phyloP scores from a whole-genome alignment of 768 basidiomycete species.

The Cantharellus cinnabarinus region DNA sequence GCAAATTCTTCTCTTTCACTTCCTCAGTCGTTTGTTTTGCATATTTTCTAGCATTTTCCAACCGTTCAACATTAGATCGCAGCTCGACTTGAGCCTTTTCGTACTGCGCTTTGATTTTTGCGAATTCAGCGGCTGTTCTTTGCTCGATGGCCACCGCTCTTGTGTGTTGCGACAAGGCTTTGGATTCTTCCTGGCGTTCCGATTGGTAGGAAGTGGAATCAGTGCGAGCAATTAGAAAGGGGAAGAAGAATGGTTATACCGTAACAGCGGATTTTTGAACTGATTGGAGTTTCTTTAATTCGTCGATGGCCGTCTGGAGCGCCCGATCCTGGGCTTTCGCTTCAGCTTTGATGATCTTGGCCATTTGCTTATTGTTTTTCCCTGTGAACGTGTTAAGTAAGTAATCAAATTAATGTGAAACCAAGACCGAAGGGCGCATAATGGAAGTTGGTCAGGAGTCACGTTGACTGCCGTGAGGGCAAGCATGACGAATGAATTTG shows the following conservation, averaged over 20 bases:
- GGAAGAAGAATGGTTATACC: slow-evolving; percentile 3
- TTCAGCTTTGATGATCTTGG: slow-evolving; percentile 51
- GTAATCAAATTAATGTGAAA: not conserved
- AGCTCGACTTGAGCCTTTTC: slow-evolving; percentile 32
- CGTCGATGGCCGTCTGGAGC: slow-evolving; percentile 36
- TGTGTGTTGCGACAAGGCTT: slow-evolving; percentile 31
- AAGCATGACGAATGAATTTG: not conserved
- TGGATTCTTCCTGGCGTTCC: slow-evolving; percentile 29
- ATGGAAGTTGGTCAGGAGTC: no score
- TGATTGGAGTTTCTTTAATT: slow-evolving; percentile 45
- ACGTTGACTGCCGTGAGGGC: not conserved
- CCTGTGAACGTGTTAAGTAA: slow-evolving; percentile 17
- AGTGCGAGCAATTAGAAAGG: not conserved
- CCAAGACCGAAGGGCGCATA: no score
- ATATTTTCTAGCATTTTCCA: slow-evolving; percentile 32
- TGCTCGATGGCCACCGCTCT: slow-evolving; percentile 37
- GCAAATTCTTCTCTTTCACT: slow-evolving; percentile 49
- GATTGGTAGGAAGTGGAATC: not conserved
- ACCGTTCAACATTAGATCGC: slow-evolving; percentile 24
- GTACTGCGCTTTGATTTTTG: slow-evolving; percentile 40
- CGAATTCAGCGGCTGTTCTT: slow-evolving; percentile 38
- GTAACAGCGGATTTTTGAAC: slow-evolving; percentile 42
- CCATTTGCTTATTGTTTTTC: slow-evolving; percentile 37
- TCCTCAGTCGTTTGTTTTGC: slow-evolving; percentile 38
- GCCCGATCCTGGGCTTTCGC: slow-evolving; percentile 46